Evolutionary conservation across 371 early-diverging fungal species (phyloP).

Genomic region (Globomyces sp.): DNA sequence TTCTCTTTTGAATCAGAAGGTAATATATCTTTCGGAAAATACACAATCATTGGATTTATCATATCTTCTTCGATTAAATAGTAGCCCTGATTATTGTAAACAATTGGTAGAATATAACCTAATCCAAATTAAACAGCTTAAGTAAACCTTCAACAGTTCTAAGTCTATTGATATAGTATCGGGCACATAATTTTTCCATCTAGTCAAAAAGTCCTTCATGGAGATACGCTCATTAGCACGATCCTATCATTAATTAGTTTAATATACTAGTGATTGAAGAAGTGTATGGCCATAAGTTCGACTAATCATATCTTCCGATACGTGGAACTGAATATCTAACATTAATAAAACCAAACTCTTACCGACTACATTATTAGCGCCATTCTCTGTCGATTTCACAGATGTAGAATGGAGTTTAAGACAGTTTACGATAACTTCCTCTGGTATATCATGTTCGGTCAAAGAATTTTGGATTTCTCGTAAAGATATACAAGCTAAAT

Average conservation of each 20-base stretch:
- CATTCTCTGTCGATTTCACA: neutral
- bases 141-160: slow-evolving; percentile 19
- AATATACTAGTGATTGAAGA: slow-evolving; percentile 16
- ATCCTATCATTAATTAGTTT: neutral
- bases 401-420: slow-evolving; percentile 1
- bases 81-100: slow-evolving; percentile 20
- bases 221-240: slow-evolving; percentile 3
- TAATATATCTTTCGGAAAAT: slow-evolving; percentile 40
- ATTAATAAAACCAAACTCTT: neutral
- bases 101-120: neutral
- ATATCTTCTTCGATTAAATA: slow-evolving; percentile 28
- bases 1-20: slow-evolving; percentile 36
- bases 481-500: neutral
- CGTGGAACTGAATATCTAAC: slow-evolving; percentile 1
- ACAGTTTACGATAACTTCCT: neutral
- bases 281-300: slow-evolving; percentile 34
- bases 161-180: slow-evolving; percentile 15
- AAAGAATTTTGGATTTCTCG: neutral
- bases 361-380: no score
- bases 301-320: slow-evolving; percentile 24
- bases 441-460: neutral
- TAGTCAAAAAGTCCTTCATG: slow-evolving; percentile 22
- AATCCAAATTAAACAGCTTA: neutral
- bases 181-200: slow-evolving; percentile 19
- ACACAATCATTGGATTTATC: slow-evolving; percentile 23